These are phyloP conservation scores for Sicyos baderoa DNA, from an alignment of 306 rosid genomes.

Conservation along the genomic window DNA sequence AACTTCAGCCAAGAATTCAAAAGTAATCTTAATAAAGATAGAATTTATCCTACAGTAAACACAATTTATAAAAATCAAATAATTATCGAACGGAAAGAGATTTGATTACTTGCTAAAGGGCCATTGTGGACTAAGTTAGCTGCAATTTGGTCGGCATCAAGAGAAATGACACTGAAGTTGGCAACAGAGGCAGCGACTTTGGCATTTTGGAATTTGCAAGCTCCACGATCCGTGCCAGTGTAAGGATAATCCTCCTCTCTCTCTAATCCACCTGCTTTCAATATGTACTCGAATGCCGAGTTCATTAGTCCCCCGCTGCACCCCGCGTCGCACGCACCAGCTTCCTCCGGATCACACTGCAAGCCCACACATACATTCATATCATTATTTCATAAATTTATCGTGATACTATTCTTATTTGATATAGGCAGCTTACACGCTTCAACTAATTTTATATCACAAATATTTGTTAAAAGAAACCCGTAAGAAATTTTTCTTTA, in stretches of 20 bases:
- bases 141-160: slow-evolving; percentile 85
- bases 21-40: too few relatives aligned
- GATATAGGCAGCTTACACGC: too few relatives aligned
- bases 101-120: slow-evolving; percentile 69
- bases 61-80: too few relatives aligned
- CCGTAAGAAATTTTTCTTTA: too few relatives aligned
- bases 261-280: slow-evolving; percentile 72
- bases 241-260: slow-evolving; percentile 76
- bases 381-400: too few relatives aligned
- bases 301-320: slow-evolving; percentile 91
- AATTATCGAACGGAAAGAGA: not conserved
- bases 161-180: slow-evolving; percentile 75
- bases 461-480: too few relatives aligned
- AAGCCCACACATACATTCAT: not conserved
- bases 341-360: slow-evolving; percentile 89
- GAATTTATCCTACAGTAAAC: not conserved
- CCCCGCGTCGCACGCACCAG: slow-evolving; percentile 69
- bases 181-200: slow-evolving; percentile 55
- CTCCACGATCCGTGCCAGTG: slow-evolving; percentile 62
- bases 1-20: too few relatives aligned
- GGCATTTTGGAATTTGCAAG: slow-evolving; percentile 79
- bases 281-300: slow-evolving; percentile 70
- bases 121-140: slow-evolving; percentile 85
- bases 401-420: too few relatives aligned
- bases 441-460: too few relatives aligned